Conservation (phyloP, 768 basidiomycete species). For the Calocybe indica region DNA sequence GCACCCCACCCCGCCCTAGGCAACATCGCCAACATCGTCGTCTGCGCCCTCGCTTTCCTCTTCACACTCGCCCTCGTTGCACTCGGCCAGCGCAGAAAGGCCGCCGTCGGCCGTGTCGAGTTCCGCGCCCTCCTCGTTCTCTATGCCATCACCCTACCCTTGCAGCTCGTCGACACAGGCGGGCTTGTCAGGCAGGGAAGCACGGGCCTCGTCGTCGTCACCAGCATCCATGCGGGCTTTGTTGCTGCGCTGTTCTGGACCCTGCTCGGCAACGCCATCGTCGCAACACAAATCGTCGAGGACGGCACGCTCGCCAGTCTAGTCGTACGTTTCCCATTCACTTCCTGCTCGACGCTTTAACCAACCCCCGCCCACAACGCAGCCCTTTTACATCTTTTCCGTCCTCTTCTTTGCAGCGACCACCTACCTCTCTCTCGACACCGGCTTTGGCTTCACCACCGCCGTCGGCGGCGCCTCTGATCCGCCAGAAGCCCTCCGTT, state of each 20-base stretch:
- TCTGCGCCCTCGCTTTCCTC: constrained; percentile 69
- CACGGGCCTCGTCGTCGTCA: constrained; percentile 59
- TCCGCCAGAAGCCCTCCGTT: constrained; percentile 51
- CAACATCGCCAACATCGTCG: constrained; percentile 83
- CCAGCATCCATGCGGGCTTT: constrained; percentile 73
- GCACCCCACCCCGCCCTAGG: constrained; percentile 35
- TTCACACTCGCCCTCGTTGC: constrained; percentile 52
- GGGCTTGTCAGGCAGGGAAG: constrained; percentile 76
- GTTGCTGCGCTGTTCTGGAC: constrained; percentile 78
- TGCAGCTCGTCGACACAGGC: constrained; percentile 81
- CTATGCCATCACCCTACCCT: constrained; percentile 66
- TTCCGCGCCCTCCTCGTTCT: constrained; percentile 57
- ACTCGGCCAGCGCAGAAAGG: constrained; percentile 60
- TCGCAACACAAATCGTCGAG: constrained; percentile 89
- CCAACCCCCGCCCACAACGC: background rate
- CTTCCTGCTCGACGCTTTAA: constrained; percentile 1
- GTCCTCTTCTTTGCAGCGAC: constrained; percentile 64
- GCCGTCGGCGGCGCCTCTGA: constrained; percentile 51
- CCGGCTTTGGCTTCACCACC: constrained; percentile 59
- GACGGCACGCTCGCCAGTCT: constrained; percentile 76
- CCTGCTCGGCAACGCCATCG: constrained; percentile 67
- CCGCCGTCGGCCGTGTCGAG: constrained; percentile 87
- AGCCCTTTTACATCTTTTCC: constrained; percentile 62
- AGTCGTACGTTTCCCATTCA: constrained; percentile 38
- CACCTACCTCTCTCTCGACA: constrained; percentile 82